phyloP scores from a whole-genome alignment of 139 green algal species.

The Chlorella sorokiniana region DNA sequence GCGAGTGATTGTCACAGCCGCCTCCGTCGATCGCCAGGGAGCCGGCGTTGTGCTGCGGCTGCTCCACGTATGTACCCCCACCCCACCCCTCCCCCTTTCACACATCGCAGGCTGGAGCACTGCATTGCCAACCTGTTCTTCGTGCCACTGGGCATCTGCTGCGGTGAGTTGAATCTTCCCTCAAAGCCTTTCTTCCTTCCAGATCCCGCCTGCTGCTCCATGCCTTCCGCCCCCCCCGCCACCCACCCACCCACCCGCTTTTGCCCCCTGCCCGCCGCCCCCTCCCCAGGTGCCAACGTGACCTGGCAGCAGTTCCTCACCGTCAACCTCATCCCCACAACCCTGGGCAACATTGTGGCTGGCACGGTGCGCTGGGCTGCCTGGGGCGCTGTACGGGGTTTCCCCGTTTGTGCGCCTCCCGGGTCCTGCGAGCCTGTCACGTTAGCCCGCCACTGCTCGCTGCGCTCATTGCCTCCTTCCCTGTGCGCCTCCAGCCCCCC shows the following conservation, averaged over 20 bases:
- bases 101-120: slow-evolving; percentile 83
- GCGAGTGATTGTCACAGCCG: background rate
- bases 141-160: slow-evolving; percentile 30
- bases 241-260: background rate
- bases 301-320: slow-evolving; percentile 72
- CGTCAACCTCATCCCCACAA: slow-evolving; percentile 77
- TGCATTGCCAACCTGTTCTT: slow-evolving; percentile 82
- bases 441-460: too few species aligned
- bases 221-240: background rate
- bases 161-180: background rate
- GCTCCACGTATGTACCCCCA: too few species aligned
- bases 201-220: background rate
- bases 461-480: too few species aligned
- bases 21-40: background rate
- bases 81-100: too few species aligned
- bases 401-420: background rate
- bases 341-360: slow-evolving; percentile 85
- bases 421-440: background rate
- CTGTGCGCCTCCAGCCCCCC: too few species aligned
- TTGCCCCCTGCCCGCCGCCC: background rate
- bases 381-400: background rate
- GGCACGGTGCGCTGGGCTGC: slow-evolving; percentile 47
- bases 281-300: slow-evolving; percentile 63
- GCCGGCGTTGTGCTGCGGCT: background rate
- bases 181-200: background rate